A percentile compares a stretch with the other conserved stretches of the same genome.
Conservation (phyloP, 805 yeast species). For the Monosporozyma siamensis region DNA sequence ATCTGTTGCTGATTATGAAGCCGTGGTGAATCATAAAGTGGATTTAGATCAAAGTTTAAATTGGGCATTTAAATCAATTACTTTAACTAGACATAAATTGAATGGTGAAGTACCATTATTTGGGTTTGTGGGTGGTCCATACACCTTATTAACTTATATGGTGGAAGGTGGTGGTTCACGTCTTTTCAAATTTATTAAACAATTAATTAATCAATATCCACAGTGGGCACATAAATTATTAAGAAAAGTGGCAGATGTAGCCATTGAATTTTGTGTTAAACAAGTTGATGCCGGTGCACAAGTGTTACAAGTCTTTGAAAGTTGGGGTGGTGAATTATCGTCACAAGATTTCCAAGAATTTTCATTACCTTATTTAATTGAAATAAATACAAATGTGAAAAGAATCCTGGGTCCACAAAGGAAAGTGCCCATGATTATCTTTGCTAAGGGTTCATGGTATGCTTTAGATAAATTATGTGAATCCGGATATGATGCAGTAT, state of each 20-base stretch:
- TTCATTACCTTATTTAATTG: constrained; percentile 77
- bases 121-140: constrained; percentile 97
- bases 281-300: constrained; percentile 98
- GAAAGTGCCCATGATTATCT: constrained; percentile 75
- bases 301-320: constrained; percentile 92
- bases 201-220: constrained; percentile 82
- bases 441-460: constrained; percentile 96
- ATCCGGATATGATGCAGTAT: constrained; percentile 76
- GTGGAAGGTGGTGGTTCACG: constrained; percentile 95
- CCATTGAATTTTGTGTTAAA: constrained; percentile 84
- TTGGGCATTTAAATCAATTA: constrained; percentile 94
- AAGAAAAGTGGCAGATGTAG: constrained; percentile 74
- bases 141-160: constrained; percentile 96
- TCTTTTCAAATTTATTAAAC: constrained; percentile 81
- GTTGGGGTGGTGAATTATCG: constrained; percentile 96
- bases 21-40: constrained; percentile 46
- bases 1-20: constrained; percentile 53
- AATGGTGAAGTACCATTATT: constrained; percentile 87
- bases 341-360: constrained; percentile 83
- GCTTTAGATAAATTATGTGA: constrained; percentile 80
- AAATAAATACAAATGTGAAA: constrained; percentile 64
- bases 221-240: constrained; percentile 61
- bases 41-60: constrained; percentile 70
- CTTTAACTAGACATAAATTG: constrained; percentile 76
- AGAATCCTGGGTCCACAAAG: constrained; percentile 56